Base-by-base conservation (phyloP, 257 asterid genomes). In the Ophiorrhiza pumila region DNA sequence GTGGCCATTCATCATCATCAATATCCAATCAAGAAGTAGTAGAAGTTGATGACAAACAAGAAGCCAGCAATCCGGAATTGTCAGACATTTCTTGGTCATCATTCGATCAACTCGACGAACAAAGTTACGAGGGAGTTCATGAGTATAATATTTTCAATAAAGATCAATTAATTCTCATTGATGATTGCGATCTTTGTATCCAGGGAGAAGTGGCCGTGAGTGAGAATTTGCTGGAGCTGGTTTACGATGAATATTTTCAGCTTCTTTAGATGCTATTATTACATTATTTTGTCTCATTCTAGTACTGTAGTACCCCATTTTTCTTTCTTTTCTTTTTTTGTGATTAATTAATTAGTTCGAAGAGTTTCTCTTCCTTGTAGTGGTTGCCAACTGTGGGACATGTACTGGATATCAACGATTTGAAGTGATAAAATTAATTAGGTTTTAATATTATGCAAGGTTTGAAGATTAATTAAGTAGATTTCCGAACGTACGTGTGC, bases 201-300 rank as follows among this genome's bases (percentile, higher is more conserved):
- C 68, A 71, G 18, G 78, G 39, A 43, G 50, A 52, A 2, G 68
- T 35, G 13, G 58, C 68, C 18, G 29, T 74, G 37, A 79, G 73
- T 49, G 86, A 79, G 27, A 45, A 73, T 70, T 49, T 81, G 87
- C 56, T 77, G 76, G 89, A 86, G 1, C 61, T 74, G 59, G 86
- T 88, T 46, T 88, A 88, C 65, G 83, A 90, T 69, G 96, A 90
- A 74, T 90, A 80, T 72, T 80, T 87, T 52, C 91, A 79, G 73
- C 87, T 87, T 60, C 87, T 89, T 20, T 75, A 55, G 65, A 23
- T 22, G 9, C 37, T 22, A 45, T n/a, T n/a, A n/a, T n/a, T n/a
- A n/a, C n/a, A n/a, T n/a, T n/a, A n/a, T n/a, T n/a, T n/a, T n/a
- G n/a, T n/a, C n/a, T n/a, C n/a, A n/a, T n/a, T n/a, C n/a, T n/a